These are phyloP conservation scores for Cercospora nicotianae DNA, from an alignment of 2,329 filamentous ascomycete species.

Conservation along the genomic window DNA sequence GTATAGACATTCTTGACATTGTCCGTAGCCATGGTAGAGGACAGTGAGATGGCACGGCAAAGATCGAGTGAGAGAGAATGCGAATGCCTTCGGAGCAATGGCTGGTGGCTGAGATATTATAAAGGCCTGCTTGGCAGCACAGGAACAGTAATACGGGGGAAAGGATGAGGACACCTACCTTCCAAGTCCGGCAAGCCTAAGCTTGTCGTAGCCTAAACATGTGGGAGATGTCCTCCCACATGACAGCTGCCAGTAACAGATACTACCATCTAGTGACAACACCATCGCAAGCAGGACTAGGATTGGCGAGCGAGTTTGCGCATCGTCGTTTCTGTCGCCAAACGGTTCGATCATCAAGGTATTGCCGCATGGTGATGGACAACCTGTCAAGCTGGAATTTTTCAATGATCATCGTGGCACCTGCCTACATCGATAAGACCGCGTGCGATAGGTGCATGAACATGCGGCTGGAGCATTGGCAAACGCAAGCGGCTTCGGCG, in stretches of 20 bases:
- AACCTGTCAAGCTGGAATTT: not conserved
- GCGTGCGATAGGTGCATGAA: not conserved
- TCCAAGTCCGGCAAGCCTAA: not conserved
- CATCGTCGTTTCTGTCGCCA: not conserved
- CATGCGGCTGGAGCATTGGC: not conserved
- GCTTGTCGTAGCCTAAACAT: not conserved
- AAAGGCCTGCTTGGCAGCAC: not conserved
- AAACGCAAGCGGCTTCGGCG: conserved; percentile 9
- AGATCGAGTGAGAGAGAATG: not conserved
- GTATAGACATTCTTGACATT: conserved; percentile 54
- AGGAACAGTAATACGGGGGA: not conserved
- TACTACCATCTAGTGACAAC: conserved; percentile 9
- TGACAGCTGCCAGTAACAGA: conserved; percentile 10
- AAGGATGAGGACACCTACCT: not conserved
- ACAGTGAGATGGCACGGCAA: not conserved
- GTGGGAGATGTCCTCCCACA: not conserved
- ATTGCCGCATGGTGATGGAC: not conserved
- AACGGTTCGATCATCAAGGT: conserved; percentile 14
- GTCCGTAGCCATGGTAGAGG: not conserved
- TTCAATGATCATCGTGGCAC: not conserved
- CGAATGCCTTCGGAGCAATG: not conserved
- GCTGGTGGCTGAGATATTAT: conserved; percentile 1
- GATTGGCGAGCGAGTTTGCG: not conserved
- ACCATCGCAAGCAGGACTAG: not conserved
- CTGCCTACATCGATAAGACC: not conserved